Percentiles rank a stretch among this genome's conserved stretches.
Conservation (phyloP, 2,329 filamentous ascomycete genomes). For the Trichoderma sp. region DNA sequence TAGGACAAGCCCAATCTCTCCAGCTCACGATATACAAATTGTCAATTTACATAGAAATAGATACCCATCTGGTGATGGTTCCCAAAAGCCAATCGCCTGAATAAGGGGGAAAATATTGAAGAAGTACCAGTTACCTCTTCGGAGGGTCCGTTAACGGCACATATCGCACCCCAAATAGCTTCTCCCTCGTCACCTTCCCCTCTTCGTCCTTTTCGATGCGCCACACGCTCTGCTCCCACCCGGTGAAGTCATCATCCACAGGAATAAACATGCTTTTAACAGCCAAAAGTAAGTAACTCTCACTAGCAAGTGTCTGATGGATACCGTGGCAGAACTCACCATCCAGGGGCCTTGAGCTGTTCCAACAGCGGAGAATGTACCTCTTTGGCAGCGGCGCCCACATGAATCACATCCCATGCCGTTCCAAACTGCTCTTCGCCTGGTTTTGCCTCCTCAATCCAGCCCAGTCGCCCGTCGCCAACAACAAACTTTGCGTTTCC, state of each 20-base stretch:
- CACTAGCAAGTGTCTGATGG: background rate
- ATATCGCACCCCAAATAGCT: conserved; percentile 69
- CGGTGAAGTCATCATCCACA: conserved; percentile 53
- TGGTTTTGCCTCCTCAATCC: conserved; percentile 45
- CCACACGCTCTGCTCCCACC: conserved; percentile 64
- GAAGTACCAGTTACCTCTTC: conserved; percentile 6
- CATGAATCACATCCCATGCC: conserved; percentile 90
- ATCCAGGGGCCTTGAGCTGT: conserved; percentile 75
- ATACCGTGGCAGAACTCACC: conserved; percentile 37
- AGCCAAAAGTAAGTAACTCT: background rate
- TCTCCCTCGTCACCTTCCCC: conserved; percentile 59
- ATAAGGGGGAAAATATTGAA: background rate
- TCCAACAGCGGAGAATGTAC: conserved; percentile 69
- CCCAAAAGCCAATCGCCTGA: background rate
- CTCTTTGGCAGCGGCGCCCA: conserved; percentile 77
- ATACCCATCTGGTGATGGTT: background rate
- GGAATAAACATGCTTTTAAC: conserved; percentile 67
- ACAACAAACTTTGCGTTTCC: conserved; percentile 69
- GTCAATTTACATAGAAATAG: background rate
- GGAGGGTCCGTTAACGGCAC: conserved; percentile 74
- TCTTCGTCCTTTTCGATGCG: conserved; percentile 67
- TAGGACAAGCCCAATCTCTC: background rate
- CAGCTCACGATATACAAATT: background rate
- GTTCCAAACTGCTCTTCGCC: conserved; percentile 47
- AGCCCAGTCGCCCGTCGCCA: conserved; percentile 68